These are phyloP conservation scores for Achaetomium macrosporum DNA, from an alignment of 2,329 filamentous ascomycete species.

Conservation along the genomic window DNA sequence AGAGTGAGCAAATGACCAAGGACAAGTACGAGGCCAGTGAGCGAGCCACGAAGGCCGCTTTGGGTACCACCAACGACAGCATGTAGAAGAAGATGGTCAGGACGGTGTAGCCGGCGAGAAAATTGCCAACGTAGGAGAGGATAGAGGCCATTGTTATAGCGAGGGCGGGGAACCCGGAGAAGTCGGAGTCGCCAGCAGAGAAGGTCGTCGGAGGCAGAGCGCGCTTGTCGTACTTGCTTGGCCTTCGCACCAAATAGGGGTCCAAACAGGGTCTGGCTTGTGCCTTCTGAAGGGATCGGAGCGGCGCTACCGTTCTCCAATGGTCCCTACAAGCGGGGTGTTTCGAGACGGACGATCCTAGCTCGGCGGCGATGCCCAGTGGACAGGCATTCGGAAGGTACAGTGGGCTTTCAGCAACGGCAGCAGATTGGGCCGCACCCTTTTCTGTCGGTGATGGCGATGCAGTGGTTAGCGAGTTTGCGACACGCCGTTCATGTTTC, in stretches of 20 bases:
- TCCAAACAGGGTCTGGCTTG: too few species aligned
- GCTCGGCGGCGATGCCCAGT: too few species aligned
- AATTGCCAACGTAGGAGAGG: slow-evolving; percentile 38
- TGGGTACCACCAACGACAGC: slow-evolving; percentile 52
- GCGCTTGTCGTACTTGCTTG: background rate
- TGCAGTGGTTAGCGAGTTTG: too few species aligned
- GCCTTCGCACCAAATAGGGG: too few species aligned
- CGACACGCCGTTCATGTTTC: too few species aligned
- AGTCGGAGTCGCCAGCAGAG: background rate
- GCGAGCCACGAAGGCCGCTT: slow-evolving; percentile 64
- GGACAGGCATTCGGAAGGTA: too few species aligned
- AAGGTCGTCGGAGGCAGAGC: background rate
- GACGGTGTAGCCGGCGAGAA: slow-evolving; percentile 46
- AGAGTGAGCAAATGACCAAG: slow-evolving; percentile 56
- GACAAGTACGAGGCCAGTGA: slow-evolving; percentile 59
- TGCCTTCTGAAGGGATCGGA: background rate
- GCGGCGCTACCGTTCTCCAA: background rate
- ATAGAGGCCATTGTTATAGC: slow-evolving; percentile 32
- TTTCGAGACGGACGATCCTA: too few species aligned
- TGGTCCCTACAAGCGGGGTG: too few species aligned
- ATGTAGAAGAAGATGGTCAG: slow-evolving; percentile 55
- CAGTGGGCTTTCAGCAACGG: too few species aligned
- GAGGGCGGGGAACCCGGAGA: background rate
- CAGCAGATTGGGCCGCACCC: too few species aligned
- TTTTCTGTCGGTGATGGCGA: too few species aligned